These are phyloP conservation scores for Talaromyces liani DNA, from an alignment of 495 filamentous ascomycete species.

Conservation along the genomic window DNA sequence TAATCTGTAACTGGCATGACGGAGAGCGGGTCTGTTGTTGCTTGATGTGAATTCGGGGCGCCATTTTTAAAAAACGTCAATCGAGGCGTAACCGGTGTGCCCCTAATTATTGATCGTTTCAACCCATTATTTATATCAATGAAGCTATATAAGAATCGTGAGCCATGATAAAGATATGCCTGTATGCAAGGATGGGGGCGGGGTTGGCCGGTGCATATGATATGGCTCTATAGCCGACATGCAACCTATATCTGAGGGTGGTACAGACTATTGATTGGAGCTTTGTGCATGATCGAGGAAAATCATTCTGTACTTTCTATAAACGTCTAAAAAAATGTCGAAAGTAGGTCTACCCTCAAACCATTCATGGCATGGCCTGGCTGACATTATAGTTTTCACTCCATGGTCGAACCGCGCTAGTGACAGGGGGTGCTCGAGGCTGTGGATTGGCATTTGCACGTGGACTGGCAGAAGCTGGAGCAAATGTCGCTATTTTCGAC, in stretches of 20 bases:
- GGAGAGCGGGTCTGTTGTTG: slow-evolving; percentile 12
- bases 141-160: not conserved
- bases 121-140: not conserved
- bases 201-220: not conserved
- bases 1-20: slow-evolving; percentile 16
- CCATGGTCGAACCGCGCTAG: slow-evolving; percentile 59
- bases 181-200: not conserved
- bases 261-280: not conserved
- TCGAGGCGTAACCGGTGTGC: not conserved
- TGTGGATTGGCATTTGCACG: slow-evolving; percentile 74
- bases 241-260: not conserved
- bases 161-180: not conserved
- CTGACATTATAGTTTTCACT: slow-evolving; percentile 29
- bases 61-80: slow-evolving; percentile 1
- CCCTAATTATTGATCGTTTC: not conserved
- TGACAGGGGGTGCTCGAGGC: slow-evolving; percentile 77
- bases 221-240: not conserved
- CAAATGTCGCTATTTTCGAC: slow-evolving; percentile 67
- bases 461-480: slow-evolving; percentile 76
- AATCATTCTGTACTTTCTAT: not conserved
- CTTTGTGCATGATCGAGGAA: not conserved
- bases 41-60: slow-evolving; percentile 13
- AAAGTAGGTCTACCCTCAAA: slow-evolving; percentile 10
- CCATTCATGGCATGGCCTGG: not conserved
- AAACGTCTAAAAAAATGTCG: slow-evolving; percentile 12